Evolutionary conservation across 176 grass and related monocot genomes (phyloP), one percentile per base, ranked within the genome.

Genomic region (Eremochloa ophiuroides): DNA sequence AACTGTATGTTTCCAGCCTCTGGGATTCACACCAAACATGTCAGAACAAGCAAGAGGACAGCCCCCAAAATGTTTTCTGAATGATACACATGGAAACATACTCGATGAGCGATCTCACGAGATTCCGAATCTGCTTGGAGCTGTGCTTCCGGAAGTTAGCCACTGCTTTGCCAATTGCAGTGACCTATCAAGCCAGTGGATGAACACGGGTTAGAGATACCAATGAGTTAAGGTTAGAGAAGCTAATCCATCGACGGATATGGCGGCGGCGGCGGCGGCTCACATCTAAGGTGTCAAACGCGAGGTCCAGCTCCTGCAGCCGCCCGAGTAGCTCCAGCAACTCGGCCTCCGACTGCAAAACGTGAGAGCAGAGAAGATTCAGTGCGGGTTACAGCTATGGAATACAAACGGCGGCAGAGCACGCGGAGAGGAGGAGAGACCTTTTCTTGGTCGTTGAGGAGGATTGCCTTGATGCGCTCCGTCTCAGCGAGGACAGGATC

Each of bases 1-100:
- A 48, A 91, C 89, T 86, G 88, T 89, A 77, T 50, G 77, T 78
- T 94, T 94, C 92, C 92, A 94, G 72, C 84, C 81, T 75, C 92
- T 94, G 81, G n/a, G 16, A 73, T 64, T 71, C 85, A 81, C 73
- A 60, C 71, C 47, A 61, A 87, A 60, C 40, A 74, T 59, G 82
- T 58, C 66, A 89, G 39, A 22, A n/a, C 15, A 39, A 35, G 47
- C 4, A 71, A 51, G 42, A 74, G 60, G 61, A 50, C 28, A 25
- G 17, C 22, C 22, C 55, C 53, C n/a, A 9, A 60, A 26, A 26
- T 18, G 15, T 8, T 35, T 81, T 74, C 46, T 71, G 62, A 26
- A 56, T 37, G 62, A 66, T 44, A 26, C 8, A 62, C 8, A 69
- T 18, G 29, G 20, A 74, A 43, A 83, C 91, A 28, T 88, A 93